A percentile compares a stretch with the other conserved stretches of the same genome.
Evolutionary conservation across 805 yeast genomes (phyloP).

Genomic region (Kuraishia cidri): DNA sequence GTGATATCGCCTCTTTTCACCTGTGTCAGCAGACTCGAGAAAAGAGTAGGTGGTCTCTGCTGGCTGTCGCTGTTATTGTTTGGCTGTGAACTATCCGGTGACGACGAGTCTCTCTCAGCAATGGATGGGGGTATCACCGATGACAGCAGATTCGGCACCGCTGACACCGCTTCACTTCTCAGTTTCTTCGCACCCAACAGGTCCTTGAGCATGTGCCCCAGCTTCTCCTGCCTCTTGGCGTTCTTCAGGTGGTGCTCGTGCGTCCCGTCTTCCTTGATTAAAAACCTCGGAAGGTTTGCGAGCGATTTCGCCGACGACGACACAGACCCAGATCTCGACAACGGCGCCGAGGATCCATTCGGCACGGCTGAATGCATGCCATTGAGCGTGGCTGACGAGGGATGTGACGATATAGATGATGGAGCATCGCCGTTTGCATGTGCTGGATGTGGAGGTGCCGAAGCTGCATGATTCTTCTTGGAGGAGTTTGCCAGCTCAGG

Average conservation of each 20-base stretch:
- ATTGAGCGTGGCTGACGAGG: too few species aligned
- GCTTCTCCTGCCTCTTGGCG: slow-evolving; percentile 71
- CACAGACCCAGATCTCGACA: slow-evolving; percentile 3
- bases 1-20: slow-evolving; percentile 28
- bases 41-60: slow-evolving; percentile 55
- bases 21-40: slow-evolving; percentile 59
- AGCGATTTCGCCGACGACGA: background rate
- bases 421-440: too few species aligned
- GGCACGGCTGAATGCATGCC: too few species aligned
- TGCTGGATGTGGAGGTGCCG: too few species aligned
- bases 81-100: too few species aligned
- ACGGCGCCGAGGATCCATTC: slow-evolving; percentile 9
- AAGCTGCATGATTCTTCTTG: too few species aligned
- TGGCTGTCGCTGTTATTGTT: background rate
- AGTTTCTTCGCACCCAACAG: slow-evolving; percentile 66
- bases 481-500: too few species aligned
- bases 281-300: slow-evolving; percentile 38
- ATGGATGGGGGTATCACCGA: slow-evolving; percentile 10
- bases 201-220: slow-evolving; percentile 67
- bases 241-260: slow-evolving; percentile 78
- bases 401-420: too few species aligned
- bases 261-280: slow-evolving; percentile 53
- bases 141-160: slow-evolving; percentile 58
- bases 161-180: slow-evolving; percentile 63
- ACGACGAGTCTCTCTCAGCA: too few species aligned